Evolutionary conservation across 1,284 basidiomycete species (phyloP).

Genomic region (Puccinia triticina): DNA sequence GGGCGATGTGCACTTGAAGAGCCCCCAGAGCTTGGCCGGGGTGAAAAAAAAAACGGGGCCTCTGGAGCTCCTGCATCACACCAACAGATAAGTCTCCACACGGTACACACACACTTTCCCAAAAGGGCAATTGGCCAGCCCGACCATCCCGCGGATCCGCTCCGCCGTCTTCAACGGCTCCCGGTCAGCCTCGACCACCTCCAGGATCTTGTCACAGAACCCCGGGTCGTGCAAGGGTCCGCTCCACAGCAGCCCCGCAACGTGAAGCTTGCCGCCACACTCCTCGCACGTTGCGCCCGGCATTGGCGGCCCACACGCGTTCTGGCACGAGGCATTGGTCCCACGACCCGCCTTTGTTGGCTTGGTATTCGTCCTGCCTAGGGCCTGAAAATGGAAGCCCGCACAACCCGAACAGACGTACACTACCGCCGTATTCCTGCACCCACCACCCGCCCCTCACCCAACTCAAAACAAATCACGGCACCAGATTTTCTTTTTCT

Average conservation of each 20-base stretch:
- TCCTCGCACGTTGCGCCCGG: conserved; percentile 72
- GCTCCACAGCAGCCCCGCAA: conserved; percentile 96
- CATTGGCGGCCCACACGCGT: conserved; percentile 70
- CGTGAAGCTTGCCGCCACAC: conserved; percentile 76
- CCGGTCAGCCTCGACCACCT: conserved; percentile 67
- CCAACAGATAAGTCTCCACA: too few relatives aligned
- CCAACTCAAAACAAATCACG: not conserved
- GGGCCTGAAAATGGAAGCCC: conserved; percentile 74
- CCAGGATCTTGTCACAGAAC: conserved; percentile 76
- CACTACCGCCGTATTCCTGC: conserved; percentile 77
- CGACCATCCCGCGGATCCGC: conserved; percentile 94
- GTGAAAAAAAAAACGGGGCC: conserved; percentile 89
- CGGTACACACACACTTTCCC: too few relatives aligned
- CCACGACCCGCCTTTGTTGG: conserved; percentile 65
- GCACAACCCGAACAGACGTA: conserved; percentile 83
- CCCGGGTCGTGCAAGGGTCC: conserved; percentile 77
- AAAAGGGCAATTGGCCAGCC: conserved; percentile 81
- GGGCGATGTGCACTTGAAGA: conserved; percentile 80
- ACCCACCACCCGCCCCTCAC: conserved; percentile 25
- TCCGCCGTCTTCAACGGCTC: conserved; percentile 75
- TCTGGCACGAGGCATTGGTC: conserved; percentile 71
- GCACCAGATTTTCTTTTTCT: conserved; percentile 47
- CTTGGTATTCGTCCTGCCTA: conserved; percentile 71
- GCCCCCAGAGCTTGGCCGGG: conserved; percentile 75
- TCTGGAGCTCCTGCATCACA: conserved; percentile 81